Conservation (phyloP, 768 basidiomycete species). For the Amanita inopinata region DNA sequence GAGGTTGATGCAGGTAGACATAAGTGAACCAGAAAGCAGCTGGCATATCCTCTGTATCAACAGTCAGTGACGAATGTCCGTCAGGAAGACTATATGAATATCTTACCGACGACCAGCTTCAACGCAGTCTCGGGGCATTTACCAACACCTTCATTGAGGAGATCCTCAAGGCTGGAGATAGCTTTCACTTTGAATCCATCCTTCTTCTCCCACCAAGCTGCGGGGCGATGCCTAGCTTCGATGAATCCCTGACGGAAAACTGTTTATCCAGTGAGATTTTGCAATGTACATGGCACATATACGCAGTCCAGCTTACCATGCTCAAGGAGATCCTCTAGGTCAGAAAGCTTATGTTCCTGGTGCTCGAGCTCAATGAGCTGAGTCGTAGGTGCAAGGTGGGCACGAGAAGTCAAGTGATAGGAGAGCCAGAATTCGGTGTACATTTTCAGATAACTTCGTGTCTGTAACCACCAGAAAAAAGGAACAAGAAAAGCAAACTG, state of each 20-base stretch:
- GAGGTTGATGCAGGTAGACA: conserved; percentile 24
- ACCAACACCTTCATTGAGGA: conserved; percentile 27
- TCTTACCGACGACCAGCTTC: conserved; percentile 36
- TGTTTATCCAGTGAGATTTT: conserved; percentile 14
- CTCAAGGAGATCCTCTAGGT: conserved; percentile 41
- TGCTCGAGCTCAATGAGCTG: conserved; percentile 39
- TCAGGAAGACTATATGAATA: background rate
- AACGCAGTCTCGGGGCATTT: conserved; percentile 34
- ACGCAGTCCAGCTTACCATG: conserved; percentile 19
- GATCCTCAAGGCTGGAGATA: conserved; percentile 25
- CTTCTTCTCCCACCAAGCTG: conserved; percentile 35
- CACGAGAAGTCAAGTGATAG: conserved; percentile 37
- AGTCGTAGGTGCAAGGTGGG: conserved; percentile 28
- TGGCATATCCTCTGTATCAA: conserved; percentile 27
- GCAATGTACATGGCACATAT: conserved; percentile 11
- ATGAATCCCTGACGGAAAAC: conserved; percentile 37
- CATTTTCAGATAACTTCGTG: background rate
- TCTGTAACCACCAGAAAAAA: background rate
- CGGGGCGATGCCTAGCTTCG: conserved; percentile 31
- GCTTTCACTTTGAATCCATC: conserved; percentile 27
- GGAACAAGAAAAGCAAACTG: background rate
- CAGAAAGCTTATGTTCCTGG: conserved; percentile 27
- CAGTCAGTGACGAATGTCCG: background rate
- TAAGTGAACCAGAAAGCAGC: conserved; percentile 36
- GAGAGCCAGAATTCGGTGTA: conserved; percentile 36